Percentiles rank a stretch among this genome's conserved stretches.
These are phyloP conservation scores for Trichoderma endophyticum DNA, from an alignment of 2,329 filamentous ascomycete species.

Conservation along the genomic window DNA sequence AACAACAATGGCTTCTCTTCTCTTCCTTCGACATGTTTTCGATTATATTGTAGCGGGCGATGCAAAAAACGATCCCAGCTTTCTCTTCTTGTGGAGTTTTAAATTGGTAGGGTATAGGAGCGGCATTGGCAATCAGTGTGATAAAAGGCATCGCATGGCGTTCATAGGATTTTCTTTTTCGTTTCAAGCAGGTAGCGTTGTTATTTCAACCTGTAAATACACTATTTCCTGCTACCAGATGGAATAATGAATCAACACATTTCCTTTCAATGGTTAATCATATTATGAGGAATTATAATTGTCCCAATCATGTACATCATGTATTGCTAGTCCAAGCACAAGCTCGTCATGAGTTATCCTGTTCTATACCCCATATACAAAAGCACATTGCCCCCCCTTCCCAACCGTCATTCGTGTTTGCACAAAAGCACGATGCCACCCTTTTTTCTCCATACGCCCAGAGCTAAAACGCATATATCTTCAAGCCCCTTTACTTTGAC, in stretches of 20 bases:
- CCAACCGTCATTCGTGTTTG: neutral
- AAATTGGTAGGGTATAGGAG: neutral
- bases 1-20: neutral
- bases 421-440: neutral
- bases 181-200: neutral
- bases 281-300: neutral
- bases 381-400: neutral
- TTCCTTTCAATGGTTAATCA: neutral
- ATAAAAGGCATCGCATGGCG: constrained; percentile 7
- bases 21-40: neutral
- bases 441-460: neutral
- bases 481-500: neutral
- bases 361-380: constrained; percentile 8
- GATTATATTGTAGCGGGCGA: neutral
- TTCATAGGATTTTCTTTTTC: neutral
- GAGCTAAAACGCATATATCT: neutral
- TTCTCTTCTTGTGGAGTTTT: neutral
- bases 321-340: constrained; percentile 15
- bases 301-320: constrained; percentile 2
- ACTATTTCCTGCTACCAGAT: neutral
- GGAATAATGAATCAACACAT: neutral
- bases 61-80: neutral
- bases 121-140: neutral
- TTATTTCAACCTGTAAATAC: neutral
- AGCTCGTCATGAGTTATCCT: neutral